Evolutionary conservation across 352 stramenopile species (phyloP).

Genomic region (Plasmopara viticola): DNA sequence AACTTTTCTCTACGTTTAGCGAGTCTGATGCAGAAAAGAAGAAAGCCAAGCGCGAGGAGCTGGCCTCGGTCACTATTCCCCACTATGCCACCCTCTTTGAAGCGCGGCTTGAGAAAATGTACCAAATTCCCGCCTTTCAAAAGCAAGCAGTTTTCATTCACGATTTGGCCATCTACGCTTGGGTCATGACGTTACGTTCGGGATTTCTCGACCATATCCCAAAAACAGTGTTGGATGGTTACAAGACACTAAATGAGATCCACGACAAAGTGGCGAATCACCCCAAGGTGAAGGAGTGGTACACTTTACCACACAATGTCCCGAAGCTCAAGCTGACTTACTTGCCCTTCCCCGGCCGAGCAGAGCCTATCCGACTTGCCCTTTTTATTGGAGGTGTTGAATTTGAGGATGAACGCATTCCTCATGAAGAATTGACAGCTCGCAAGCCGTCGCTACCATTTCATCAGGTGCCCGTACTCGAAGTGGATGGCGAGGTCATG

Average conservation of each 20-base stretch:
- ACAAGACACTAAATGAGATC: conserved; percentile 23
- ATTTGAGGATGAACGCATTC: conserved; percentile 49
- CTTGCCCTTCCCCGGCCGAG: conserved; percentile 34
- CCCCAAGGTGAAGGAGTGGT: conserved; percentile 34
- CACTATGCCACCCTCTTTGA: conserved; percentile 28
- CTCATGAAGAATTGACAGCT: conserved; percentile 27
- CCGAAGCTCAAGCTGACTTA: conserved; percentile 52
- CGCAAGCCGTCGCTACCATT: conserved; percentile 41
- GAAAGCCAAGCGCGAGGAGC: conserved; percentile 27
- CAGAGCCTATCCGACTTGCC: conserved; percentile 44
- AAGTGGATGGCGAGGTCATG: conserved; percentile 38
- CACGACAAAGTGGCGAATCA: conserved; percentile 29
- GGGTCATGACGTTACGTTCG: conserved; percentile 24
- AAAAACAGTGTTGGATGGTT: conserved; percentile 25
- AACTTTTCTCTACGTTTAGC: conserved; percentile 20
- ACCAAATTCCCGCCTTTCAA: conserved; percentile 32
- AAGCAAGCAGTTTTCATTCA: conserved; percentile 29
- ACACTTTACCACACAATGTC: conserved; percentile 23
- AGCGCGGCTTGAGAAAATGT: too few species aligned
- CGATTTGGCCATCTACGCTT: conserved; percentile 38
- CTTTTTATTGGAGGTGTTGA: conserved; percentile 41
- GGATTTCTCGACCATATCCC: conserved; percentile 38
- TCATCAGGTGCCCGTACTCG: conserved; percentile 40
- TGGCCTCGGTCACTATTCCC: conserved; percentile 24
- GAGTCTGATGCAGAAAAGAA: too few species aligned